phyloP scores from a whole-genome alignment of 108 stramenopile species.

The Skeletonema potamos region DNA sequence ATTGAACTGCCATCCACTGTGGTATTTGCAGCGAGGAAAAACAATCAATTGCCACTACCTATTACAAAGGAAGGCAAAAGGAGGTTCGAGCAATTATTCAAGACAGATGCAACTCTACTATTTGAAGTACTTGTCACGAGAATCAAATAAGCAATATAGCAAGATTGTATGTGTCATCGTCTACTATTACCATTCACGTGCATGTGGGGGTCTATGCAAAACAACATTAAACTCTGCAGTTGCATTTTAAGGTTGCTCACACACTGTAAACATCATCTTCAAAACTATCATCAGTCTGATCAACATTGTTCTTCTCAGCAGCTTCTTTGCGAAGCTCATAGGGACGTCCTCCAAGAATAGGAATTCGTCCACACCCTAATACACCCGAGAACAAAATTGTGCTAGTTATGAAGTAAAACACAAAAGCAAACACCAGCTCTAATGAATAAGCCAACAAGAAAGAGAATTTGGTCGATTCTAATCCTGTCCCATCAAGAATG shows the following conservation, averaged over 20 bases:
- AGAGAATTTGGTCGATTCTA: constrained; percentile 35
- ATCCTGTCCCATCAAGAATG: neutral
- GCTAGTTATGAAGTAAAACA: constrained; percentile 70
- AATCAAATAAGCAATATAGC: constrained; percentile 50
- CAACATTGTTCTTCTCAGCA: neutral
- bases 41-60: constrained; percentile 54
- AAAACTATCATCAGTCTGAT: neutral
- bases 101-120: constrained; percentile 74
- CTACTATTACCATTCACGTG: neutral
- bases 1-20: constrained; percentile 71
- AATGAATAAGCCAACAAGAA: constrained; percentile 69
- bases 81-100: constrained; percentile 63
- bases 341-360: constrained; percentile 65
- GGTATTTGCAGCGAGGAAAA: constrained; percentile 63
- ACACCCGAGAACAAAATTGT: constrained; percentile 72
- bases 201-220: neutral
- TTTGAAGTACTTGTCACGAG: constrained; percentile 75
- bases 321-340: constrained; percentile 44
- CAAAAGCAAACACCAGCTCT: constrained; percentile 64
- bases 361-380: constrained; percentile 57
- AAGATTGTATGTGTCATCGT: neutral
- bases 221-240: neutral
- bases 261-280: neutral
- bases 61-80: constrained; percentile 72
- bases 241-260: neutral